Percentiles rank a stretch among this genome's conserved stretches.
These are phyloP conservation scores for Mimosa bimucronata DNA, from an alignment of 306 rosid species.

Conservation along the genomic window DNA sequence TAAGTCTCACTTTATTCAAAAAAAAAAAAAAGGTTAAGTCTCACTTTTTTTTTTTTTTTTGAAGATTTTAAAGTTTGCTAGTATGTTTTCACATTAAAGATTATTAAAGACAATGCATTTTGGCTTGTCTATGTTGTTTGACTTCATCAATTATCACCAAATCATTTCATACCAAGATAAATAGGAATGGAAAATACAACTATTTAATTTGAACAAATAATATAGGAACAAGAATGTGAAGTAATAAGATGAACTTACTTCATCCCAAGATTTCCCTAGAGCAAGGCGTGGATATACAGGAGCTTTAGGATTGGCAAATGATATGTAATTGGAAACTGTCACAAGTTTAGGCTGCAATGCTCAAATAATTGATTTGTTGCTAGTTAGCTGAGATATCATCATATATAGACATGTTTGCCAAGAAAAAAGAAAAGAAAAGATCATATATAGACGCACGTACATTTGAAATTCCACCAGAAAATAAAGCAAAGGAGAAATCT, in stretches of 20 bases:
- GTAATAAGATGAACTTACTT: slow-evolving; percentile 46
- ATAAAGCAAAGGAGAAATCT: slow-evolving; percentile 67
- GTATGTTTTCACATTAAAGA: no score
- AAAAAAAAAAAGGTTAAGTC: no score
- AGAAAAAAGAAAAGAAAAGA: background rate
- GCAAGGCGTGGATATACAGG: slow-evolving; percentile 84
- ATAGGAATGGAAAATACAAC: background rate
- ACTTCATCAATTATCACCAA: background rate
- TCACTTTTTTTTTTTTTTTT: no score
- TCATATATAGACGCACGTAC: slow-evolving; percentile 44
- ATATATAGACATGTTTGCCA: background rate
- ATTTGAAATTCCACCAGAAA: slow-evolving; percentile 61
- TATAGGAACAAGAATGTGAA: background rate
- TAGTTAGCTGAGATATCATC: slow-evolving; percentile 18
- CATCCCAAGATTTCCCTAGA: slow-evolving; percentile 81
- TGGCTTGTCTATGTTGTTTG: background rate
- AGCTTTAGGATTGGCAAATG: slow-evolving; percentile 72
- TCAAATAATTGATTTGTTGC: slow-evolving; percentile 23
- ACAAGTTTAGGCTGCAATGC: slow-evolving; percentile 60
- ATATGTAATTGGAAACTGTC: slow-evolving; percentile 60
- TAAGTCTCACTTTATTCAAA: no score
- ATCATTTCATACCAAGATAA: slow-evolving; percentile 18
- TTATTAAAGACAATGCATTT: background rate
- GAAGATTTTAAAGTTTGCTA: no score
- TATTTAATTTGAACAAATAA: background rate